phyloP scores from a whole-genome alignment of 305 asterid genomes.

The Lippia alba region DNA sequence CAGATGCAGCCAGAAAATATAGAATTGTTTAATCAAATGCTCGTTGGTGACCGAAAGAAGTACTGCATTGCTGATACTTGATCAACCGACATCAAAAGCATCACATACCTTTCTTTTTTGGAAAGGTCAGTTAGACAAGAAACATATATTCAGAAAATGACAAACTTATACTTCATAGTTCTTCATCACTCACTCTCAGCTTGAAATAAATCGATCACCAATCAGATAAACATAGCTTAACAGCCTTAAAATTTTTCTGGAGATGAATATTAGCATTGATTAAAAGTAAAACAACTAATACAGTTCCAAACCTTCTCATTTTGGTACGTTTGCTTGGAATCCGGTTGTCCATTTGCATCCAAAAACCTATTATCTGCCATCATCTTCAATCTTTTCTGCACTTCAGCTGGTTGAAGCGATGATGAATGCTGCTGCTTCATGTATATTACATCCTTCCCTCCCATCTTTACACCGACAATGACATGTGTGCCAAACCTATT shows the following conservation, averaged over 20 bases:
- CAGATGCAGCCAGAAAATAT: constrained; percentile 19
- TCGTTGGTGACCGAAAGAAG: constrained; percentile 8
- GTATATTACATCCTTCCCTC: constrained; percentile 91
- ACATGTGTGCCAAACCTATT: constrained; percentile 90
- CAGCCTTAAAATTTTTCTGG: constrained; percentile 1
- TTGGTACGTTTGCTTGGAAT: constrained; percentile 51
- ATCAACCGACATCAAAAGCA: constrained; percentile 2
- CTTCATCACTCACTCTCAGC: constrained; percentile 9
- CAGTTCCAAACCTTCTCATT: constrained; percentile 59
- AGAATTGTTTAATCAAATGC: background rate
- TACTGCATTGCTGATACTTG: background rate
- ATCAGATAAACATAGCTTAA: constrained; percentile 17
- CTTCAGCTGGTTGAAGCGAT: constrained; percentile 78
- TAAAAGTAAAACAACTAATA: constrained; percentile 25
- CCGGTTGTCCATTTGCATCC: constrained; percentile 59
- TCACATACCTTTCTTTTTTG: background rate
- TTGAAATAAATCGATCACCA: constrained; percentile 17
- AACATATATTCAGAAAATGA: background rate
- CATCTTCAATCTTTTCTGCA: constrained; percentile 75
- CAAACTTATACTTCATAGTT: constrained; percentile 1
- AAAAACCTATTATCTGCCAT: constrained; percentile 86
- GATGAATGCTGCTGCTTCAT: constrained; percentile 94
- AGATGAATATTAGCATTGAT: constrained; percentile 18
- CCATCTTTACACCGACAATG: constrained; percentile 94
- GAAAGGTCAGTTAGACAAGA: constrained; percentile 10